Evolutionary conservation across 257 asterid genomes (phyloP).

Genomic region (Cinchona pubescens): DNA sequence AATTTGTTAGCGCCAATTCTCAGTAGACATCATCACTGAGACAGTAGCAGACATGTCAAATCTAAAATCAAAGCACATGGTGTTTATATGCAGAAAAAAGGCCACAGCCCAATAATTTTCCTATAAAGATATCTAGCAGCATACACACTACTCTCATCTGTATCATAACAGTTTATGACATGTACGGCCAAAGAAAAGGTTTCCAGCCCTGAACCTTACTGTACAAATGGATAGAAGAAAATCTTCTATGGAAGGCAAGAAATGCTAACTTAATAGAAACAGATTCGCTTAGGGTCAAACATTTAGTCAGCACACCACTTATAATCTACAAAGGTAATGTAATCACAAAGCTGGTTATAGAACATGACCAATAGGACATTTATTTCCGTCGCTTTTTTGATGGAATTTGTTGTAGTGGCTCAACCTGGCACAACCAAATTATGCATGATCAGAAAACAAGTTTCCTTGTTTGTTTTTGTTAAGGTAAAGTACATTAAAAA

Average conservation of each 20-base stretch:
- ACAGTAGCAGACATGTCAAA: not conserved
- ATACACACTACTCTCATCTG: conserved; percentile 1
- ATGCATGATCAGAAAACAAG: not conserved
- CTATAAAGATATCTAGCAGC: not conserved
- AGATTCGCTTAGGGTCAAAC: conserved; percentile 2
- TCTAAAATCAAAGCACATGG: not conserved
- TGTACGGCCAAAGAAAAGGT: not conserved
- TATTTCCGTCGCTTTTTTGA: conserved; percentile 58
- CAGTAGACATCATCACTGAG: not conserved
- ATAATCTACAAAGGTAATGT: conserved; percentile 13
- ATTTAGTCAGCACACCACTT: not conserved
- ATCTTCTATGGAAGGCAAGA: conserved; percentile 17
- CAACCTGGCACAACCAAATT: conserved; percentile 43
- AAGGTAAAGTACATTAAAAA: not conserved
- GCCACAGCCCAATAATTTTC: conserved; percentile 4
- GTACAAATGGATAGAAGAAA: conserved; percentile 21
- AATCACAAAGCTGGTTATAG: conserved; percentile 24
- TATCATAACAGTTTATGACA: conserved; percentile 22
- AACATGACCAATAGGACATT: conserved; percentile 8
- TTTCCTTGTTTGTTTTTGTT: not conserved
- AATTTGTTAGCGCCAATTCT: not conserved
- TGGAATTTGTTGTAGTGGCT: conserved; percentile 43
- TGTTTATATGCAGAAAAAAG: not conserved
- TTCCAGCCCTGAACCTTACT: conserved; percentile 16
- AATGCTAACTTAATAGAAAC: conserved; percentile 5